phyloP scores from a whole-genome alignment of 768 basidiomycete species.

The Russula sp. region DNA sequence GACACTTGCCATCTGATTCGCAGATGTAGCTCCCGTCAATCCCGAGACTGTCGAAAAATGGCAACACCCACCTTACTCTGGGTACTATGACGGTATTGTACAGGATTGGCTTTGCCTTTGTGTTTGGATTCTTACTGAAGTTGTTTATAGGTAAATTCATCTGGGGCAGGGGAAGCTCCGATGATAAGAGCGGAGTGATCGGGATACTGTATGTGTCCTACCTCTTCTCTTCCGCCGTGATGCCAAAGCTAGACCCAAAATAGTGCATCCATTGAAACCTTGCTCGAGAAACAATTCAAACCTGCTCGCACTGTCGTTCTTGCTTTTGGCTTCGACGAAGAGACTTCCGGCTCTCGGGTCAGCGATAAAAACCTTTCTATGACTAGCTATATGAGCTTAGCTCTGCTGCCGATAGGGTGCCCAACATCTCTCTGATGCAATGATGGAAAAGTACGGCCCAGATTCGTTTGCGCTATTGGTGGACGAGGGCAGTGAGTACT shows the following conservation, averaged over 20 bases:
- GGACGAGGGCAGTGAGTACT: slow-evolving; percentile 75
- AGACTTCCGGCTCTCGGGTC: slow-evolving; percentile 35
- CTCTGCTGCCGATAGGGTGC: slow-evolving; percentile 48
- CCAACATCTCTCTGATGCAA: slow-evolving; percentile 42
- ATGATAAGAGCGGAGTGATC: slow-evolving; percentile 40
- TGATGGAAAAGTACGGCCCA: slow-evolving; percentile 63
- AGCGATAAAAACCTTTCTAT: neutral
- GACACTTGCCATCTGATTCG: neutral
- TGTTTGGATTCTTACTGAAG: neutral
- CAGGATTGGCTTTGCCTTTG: neutral
- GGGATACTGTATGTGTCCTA: slow-evolving; percentile 34
- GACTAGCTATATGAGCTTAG: neutral
- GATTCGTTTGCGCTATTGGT: slow-evolving; percentile 74
- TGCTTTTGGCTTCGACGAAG: slow-evolving; percentile 45
- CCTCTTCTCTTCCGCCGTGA: neutral
- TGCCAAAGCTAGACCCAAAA: neutral
- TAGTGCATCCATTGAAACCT: slow-evolving; percentile 41
- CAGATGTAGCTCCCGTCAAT: slow-evolving; percentile 69
- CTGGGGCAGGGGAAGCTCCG: slow-evolving; percentile 40
- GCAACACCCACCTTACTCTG: slow-evolving; percentile 63
- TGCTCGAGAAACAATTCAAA: slow-evolving; percentile 40
- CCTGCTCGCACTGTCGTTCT: slow-evolving; percentile 38
- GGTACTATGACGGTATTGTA: slow-evolving; percentile 51
- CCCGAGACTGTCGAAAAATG: slow-evolving; percentile 55
- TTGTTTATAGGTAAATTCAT: slow-evolving; percentile 32